Base-by-base conservation (phyloP, 2,329 filamentous ascomycete species). In the Clathrospora elynae region DNA sequence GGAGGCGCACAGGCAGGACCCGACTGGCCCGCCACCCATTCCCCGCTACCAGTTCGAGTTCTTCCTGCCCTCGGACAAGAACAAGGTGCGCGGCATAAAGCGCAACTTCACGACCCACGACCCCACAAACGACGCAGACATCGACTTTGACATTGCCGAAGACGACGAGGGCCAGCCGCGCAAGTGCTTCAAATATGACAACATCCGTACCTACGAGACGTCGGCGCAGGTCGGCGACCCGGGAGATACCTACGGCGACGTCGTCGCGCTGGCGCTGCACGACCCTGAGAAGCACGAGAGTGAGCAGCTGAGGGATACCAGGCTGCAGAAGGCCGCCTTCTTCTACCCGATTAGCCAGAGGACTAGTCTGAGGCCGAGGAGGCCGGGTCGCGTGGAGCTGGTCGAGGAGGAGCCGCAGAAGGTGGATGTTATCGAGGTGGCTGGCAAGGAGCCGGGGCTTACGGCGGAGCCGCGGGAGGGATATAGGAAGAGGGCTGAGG, bases 141-240 rank as follows among this genome's bases (percentile, higher is more conserved):
- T 64, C 35, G 50, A 58, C 20, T 70, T 70, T 48, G 67, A 70
- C 44, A 57, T 55, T 23, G 48, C 46, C 16, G 56, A 61, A 36
- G 66, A 68, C 46, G 74, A 79, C 40, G 72, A 77, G 22, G 71
- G 68, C 3, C 70, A 79, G 8, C 61, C 58, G 9, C 58, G 36
- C 78, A 83, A 70, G 66, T 73, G 68, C 57, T 81, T 82, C 69
- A 77, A 76, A 37, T 83, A 75, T 66, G 75, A 80, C 39, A 78
- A 79, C 40, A 61, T 80, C 14, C 78, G 82, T 24, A 80, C 76
- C n/a, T 86, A 84, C 64, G 80, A 82, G 46, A 83, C 81, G 2
- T 75, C 72, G 39, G 71, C 75, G 16, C 81, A 83, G 57, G 67
- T 71, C 4, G 72, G 78, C 32, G 75, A 78, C 47, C 70, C 73